phyloP scores from a whole-genome alignment of 129 eudicot genomes.

The Dittrichia graveolens region DNA sequence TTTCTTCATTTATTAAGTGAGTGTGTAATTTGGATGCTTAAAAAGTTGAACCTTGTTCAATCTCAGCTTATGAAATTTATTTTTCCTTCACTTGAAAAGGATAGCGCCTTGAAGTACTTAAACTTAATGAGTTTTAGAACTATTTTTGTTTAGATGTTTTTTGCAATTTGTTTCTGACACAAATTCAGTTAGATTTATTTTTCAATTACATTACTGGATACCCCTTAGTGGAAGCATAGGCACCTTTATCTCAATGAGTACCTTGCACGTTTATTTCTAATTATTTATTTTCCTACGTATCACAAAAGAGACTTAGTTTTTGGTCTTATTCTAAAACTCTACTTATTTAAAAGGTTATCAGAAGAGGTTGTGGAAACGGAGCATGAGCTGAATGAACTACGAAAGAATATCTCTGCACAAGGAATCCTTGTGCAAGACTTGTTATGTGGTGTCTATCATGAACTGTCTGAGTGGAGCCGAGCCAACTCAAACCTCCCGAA shows the following conservation, averaged over 20 bases:
- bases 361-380: conserved; percentile 94
- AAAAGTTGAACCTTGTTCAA: neutral
- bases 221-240: neutral
- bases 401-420: conserved; percentile 79
- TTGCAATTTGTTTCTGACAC: neutral
- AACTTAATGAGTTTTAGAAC: neutral
- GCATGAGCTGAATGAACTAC: conserved; percentile 79
- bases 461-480: conserved; percentile 63
- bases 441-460: conserved; percentile 68
- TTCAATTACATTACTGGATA: neutral
- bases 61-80: neutral
- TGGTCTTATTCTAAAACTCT: conserved; percentile 7
- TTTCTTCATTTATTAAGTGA: neutral
- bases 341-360: conserved; percentile 54
- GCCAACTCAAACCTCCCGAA: conserved; percentile 43
- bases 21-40: conserved; percentile 4
- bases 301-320: neutral
- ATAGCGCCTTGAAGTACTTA: neutral
- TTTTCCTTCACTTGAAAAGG: conserved; percentile 6
- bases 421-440: conserved; percentile 87
- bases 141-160: conserved; percentile 6
- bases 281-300: conserved; percentile 3
- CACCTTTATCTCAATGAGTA: neutral
- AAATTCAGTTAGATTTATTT: neutral
- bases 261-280: neutral